Evolutionary conservation across 441 rosid species (phyloP), one percentile per base, ranked within the genome.

Genomic region (Breynia disticha): DNA sequence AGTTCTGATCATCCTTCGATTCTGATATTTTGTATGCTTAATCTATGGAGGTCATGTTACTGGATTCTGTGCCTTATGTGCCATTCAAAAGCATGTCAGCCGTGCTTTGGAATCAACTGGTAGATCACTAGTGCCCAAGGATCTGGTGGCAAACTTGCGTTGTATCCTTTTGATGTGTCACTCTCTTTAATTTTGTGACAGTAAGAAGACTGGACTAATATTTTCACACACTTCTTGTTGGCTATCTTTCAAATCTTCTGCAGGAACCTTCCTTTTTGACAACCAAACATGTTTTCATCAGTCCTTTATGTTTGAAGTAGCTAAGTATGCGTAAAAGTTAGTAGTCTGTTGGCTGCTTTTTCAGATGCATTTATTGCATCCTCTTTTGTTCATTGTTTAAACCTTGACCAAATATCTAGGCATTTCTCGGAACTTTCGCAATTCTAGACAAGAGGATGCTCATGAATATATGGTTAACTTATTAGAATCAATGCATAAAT

Each of bases 31-130:
- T 46, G 20, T 46, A 37, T 65, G n/a, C 46, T 55, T 70, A 52
- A 45, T 62, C 57, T 64, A 21, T 81, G 81, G 72, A 93, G 99
- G 99, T 55, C 88, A 62, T 64, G 67, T 89, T n/a, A 78, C 84
- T 78, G 99, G 99, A 15, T 93, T 89, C 60, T 93, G 97, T 71
- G 97, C 96, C 19, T 64, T 93, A 74, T 93, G 99, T 70, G 99
- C 99, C 52, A 89, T 93, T 52, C 99, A 93, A 77, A 84, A 78
- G 54, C 99, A 93, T 69, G 94, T 93, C 57, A 84, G 87, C 63
- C 70, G 73, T 59, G 97, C 95, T 46, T 74, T 83, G 50, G 79
- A 87, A 68, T 69, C 95, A 24, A 72, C 75, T 55, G 97, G 97
- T 61, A 73, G 80, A 67, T 83, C 77, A 56, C 64, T 87, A 71